Conservation (phyloP, 1,284 basidiomycete genomes). For the Macrocystidia cucumis region DNA sequence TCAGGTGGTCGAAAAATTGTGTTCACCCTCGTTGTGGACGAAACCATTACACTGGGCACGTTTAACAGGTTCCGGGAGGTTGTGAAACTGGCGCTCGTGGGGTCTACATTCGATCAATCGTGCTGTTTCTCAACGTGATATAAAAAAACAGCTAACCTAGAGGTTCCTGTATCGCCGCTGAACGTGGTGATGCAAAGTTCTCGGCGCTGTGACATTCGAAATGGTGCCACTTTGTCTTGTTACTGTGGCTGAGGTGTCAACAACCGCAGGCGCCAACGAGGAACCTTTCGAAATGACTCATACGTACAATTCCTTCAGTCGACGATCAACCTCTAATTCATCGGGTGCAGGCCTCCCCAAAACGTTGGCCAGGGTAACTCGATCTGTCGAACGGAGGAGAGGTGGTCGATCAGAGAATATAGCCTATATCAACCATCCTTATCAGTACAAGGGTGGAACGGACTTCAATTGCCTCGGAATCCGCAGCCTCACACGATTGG, state of each 20-base stretch:
- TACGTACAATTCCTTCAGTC: conserved; percentile 36
- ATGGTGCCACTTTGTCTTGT: background rate
- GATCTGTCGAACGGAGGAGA: conserved; percentile 23
- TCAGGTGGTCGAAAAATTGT: too few species aligned
- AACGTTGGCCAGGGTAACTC: conserved; percentile 28
- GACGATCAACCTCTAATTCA: conserved; percentile 31
- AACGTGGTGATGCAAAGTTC: background rate
- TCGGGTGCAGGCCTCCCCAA: conserved; percentile 29
- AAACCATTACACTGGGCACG: too few species aligned
- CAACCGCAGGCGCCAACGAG: background rate
- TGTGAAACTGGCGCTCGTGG: too few species aligned
- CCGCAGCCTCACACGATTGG: conserved; percentile 25
- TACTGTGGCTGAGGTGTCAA: background rate
- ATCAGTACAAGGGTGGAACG: conserved; percentile 5
- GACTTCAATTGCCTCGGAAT: conserved; percentile 1
- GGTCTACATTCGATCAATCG: background rate
- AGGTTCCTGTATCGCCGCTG: background rate
- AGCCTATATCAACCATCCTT: conserved; percentile 17
- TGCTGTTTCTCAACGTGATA: background rate
- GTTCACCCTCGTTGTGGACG: too few species aligned
- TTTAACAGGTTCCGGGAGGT: too few species aligned
- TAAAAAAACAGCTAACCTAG: background rate
- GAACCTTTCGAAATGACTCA: background rate
- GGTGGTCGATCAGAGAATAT: conserved; percentile 25
- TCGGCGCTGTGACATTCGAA: too few species aligned